Evolutionary conservation across 805 yeast genomes (phyloP).

Genomic region (Yarrowia sp.): DNA sequence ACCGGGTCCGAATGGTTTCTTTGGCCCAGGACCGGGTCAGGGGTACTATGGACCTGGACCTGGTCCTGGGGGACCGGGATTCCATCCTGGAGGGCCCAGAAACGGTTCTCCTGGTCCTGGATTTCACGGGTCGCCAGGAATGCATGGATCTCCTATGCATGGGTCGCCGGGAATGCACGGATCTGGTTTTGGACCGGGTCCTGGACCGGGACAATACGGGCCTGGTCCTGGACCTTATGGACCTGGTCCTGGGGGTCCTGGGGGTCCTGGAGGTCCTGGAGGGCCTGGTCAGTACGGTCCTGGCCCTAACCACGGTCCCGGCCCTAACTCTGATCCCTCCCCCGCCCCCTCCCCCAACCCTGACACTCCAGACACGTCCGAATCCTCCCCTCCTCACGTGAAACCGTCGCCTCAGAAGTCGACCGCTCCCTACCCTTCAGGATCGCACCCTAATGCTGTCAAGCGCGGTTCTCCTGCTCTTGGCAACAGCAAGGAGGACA

Average conservation of each 20-base stretch:
- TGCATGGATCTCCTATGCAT: neutral
- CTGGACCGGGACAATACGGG: too few species aligned
- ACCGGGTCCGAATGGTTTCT: neutral
- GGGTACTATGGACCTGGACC: conserved; percentile 19
- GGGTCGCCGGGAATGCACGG: neutral
- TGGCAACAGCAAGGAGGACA: conserved; percentile 31
- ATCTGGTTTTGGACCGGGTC: neutral
- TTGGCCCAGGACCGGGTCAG: conserved; percentile 2
- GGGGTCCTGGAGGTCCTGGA: too few species aligned
- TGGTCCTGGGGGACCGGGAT: neutral
- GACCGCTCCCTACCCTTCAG: conserved; percentile 18
- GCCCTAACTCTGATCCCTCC: neutral
- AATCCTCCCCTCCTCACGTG: conserved; percentile 24
- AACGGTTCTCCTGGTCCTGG: neutral
- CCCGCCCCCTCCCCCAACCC: conserved; percentile 2
- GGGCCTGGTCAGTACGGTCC: conserved; percentile 3
- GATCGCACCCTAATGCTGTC: conserved; percentile 28
- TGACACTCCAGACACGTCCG: conserved; percentile 14
- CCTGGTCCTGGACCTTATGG: too few species aligned
- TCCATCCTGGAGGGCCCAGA: neutral
- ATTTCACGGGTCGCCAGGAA: neutral
- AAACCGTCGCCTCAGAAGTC: neutral
- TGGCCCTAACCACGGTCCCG: neutral
- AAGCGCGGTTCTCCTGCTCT: conserved; percentile 34
- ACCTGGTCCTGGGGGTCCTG: too few species aligned